Evolutionary conservation across 2,329 filamentous ascomycete species (phyloP).

Genomic region (Venturia aucupariae): DNA sequence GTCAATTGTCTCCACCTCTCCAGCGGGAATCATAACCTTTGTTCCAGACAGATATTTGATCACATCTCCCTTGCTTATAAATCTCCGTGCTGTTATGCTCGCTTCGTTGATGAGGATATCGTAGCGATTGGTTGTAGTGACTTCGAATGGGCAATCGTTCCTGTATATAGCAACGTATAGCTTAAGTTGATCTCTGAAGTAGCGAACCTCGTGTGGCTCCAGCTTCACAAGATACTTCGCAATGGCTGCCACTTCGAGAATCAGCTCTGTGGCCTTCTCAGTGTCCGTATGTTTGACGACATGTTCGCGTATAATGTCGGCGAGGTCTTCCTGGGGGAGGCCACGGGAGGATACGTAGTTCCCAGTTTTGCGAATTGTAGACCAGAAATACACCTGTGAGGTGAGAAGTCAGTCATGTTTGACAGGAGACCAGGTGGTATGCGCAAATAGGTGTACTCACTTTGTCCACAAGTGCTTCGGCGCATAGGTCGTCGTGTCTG

Average conservation of each 20-base stretch:
- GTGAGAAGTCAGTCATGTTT: conserved; percentile 13
- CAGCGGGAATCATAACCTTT: conserved; percentile 82
- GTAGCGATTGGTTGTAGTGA: conserved; percentile 88
- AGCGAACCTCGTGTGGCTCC: conserved; percentile 70
- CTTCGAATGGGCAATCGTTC: conserved; percentile 89
- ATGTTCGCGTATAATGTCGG: conserved; percentile 50
- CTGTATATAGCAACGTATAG: conserved; percentile 91
- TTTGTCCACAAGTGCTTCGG: conserved; percentile 89
- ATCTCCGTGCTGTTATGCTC: conserved; percentile 68
- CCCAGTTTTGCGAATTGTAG: conserved; percentile 87
- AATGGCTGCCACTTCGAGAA: conserved; percentile 50
- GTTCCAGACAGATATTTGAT: conserved; percentile 89
- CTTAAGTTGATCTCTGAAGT: conserved; percentile 76
- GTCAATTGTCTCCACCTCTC: conserved; percentile 79
- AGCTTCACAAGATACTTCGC: conserved; percentile 60
- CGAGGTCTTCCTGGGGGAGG: conserved; percentile 56
- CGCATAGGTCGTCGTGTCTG: conserved; percentile 90
- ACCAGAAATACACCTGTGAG: conserved; percentile 85
- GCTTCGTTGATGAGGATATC: conserved; percentile 87
- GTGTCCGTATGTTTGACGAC: conserved; percentile 68
- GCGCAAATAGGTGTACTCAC: conserved; percentile 46
- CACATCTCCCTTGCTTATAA: conserved; percentile 71
- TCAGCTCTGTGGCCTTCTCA: conserved; percentile 57
- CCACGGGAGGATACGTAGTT: conserved; percentile 80
- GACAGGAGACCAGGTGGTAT: not conserved